Percentiles rank a stretch among this genome's conserved stretches.
Conservation (phyloP, 768 basidiomycete genomes). For the Tulasnella sp. region DNA sequence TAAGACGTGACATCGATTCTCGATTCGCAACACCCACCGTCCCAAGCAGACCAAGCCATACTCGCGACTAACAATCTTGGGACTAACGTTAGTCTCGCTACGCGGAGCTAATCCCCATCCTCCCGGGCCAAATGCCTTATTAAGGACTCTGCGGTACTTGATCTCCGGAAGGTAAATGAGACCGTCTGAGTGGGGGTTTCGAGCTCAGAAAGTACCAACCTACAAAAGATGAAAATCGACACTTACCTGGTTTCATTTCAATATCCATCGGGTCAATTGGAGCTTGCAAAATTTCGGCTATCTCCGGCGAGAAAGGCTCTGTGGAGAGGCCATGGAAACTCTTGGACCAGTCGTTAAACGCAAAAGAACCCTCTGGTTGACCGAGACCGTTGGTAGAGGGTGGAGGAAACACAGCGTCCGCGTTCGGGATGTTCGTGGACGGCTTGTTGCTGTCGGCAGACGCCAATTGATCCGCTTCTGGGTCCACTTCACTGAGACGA, state of each 20-base stretch:
- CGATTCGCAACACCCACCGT: slow-evolving; percentile 39
- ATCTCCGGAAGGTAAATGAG: slow-evolving; percentile 94
- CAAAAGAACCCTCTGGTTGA: background rate
- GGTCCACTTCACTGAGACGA: background rate
- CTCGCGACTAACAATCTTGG: slow-evolving; percentile 80
- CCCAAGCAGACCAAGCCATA: slow-evolving; percentile 92
- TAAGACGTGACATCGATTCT: background rate
- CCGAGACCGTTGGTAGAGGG: background rate
- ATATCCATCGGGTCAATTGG: slow-evolving; percentile 69
- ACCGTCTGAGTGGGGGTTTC: slow-evolving; percentile 47
- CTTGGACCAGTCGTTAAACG: slow-evolving; percentile 73
- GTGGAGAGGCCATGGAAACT: slow-evolving; percentile 73
- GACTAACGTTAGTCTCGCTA: slow-evolving; percentile 80
- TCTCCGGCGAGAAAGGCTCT: slow-evolving; percentile 65
- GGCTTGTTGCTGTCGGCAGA: background rate
- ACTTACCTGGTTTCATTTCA: slow-evolving; percentile 89
- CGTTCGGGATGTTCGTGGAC: background rate
- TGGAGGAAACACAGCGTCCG: background rate
- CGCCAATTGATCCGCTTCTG: background rate
- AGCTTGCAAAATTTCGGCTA: slow-evolving; percentile 57
- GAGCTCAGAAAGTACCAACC: slow-evolving; percentile 11
- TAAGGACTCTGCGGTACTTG: slow-evolving; percentile 84
- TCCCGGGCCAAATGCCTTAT: slow-evolving; percentile 91
- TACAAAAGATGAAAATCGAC: no score
- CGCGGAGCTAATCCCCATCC: slow-evolving; percentile 95